Evolutionary conservation across 78 protist genomes (phyloP), one percentile per base, ranked within the genome.

Genomic region (Dictyostelium brefeldianum): DNA sequence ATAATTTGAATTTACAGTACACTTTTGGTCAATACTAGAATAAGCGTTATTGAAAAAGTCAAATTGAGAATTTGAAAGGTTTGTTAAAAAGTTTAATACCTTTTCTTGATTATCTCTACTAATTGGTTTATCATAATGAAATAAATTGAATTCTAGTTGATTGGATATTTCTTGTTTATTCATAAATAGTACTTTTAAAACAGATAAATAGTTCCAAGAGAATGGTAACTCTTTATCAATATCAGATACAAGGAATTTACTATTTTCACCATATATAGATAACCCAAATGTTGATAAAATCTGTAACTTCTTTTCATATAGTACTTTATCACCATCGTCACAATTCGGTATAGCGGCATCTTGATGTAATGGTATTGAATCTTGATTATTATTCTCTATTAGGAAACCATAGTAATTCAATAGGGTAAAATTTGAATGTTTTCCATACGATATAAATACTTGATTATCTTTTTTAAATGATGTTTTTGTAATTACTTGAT

Each of bases 171-270:
- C 93, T n/a, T 25, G 9, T 51, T 74, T 46, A 11, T n/a, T 87
- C 93, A 87, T 77, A 1, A 50, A 64, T 41, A 78, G 43, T 0
- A 87, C 93, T 31, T 74, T 41, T 31, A 87, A 50, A 17, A 51
- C 31, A 29, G 93, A 18, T 20, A 87, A 47, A 50, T 87, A 87
- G 50, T 87, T 87, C 93, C 93, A 87, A 59, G 93, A 57, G 50
- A 87, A 74, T 47, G 93, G 93, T 36, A 50, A 31, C 0, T 31
- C 41, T 17, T 31, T 12, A 20, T 87, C 93, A 41, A 46, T 59
- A 8, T 51, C n/a, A 1, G 27, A 22, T 7, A 87, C 9, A 4
- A 59, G 22, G 22, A 77, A 87, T 43, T 87, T 87, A 41, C 53
- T 31, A 51, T 27, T 53, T 46, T 41, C 54, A 36, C 64, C 31